Conservation (phyloP, 148 eudicot species). For the Euryodendron excelsum region DNA sequence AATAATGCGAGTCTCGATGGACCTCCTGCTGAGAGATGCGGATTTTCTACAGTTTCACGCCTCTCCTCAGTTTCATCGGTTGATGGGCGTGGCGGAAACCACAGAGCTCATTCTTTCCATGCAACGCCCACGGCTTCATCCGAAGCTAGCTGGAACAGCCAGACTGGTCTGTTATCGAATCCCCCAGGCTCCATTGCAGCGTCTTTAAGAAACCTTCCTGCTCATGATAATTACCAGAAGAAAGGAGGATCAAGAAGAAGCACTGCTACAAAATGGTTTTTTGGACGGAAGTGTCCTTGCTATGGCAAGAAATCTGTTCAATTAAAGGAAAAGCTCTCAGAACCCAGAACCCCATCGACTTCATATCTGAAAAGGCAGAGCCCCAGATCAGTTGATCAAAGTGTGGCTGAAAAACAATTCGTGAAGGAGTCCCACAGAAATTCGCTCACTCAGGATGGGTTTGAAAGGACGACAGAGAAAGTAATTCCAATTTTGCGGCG, state of each 20-base stretch:
- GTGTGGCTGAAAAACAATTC: neutral
- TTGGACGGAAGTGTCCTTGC: conserved; percentile 62
- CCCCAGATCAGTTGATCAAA: neutral
- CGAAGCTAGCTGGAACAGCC: conserved; percentile 90
- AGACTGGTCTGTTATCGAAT: conserved; percentile 59
- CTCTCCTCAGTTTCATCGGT: conserved; percentile 52
- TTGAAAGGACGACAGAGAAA: neutral
- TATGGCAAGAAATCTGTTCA: conserved; percentile 62
- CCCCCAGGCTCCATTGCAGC: conserved; percentile 48
- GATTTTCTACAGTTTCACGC: conserved; percentile 30
- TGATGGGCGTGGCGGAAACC: conserved; percentile 34
- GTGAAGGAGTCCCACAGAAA: conserved; percentile 7
- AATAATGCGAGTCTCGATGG: neutral
- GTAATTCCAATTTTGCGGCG: neutral
- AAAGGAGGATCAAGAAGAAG: conserved; percentile 18
- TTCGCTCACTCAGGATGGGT: neutral
- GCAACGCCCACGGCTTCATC: conserved; percentile 86
- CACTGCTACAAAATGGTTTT: conserved; percentile 42
- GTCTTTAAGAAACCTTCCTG: conserved; percentile 26
- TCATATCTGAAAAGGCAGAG: conserved; percentile 29
- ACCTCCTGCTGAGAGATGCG: conserved; percentile 8
- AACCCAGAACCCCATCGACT: conserved; percentile 22
- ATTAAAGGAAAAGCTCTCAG: conserved; percentile 37
- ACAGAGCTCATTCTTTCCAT: conserved; percentile 43
- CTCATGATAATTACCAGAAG: neutral